These are phyloP conservation scores for Gaultheria prostrata DNA, from an alignment of 148 eudicot genomes.

Conservation along the genomic window DNA sequence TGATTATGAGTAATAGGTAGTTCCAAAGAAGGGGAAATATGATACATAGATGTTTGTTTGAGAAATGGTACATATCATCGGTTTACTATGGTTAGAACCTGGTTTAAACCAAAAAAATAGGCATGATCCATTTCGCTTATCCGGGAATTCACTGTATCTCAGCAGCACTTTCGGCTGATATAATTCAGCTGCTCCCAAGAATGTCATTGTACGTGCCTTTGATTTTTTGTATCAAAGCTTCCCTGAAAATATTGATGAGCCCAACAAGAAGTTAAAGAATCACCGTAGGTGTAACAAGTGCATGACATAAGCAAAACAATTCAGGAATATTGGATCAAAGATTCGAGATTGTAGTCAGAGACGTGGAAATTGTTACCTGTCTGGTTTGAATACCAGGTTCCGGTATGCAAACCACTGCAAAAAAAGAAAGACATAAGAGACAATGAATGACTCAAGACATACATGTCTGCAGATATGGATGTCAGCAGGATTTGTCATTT, in stretches of 20 bases:
- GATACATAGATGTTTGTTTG: not conserved
- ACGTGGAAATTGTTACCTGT: slow-evolving; percentile 48
- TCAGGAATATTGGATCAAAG: not conserved
- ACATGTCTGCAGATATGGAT: not conserved
- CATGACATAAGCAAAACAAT: no score
- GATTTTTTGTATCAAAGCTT: slow-evolving; percentile 65
- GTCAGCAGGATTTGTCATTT: not conserved
- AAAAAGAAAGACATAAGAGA: not conserved
- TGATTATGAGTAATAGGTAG: not conserved
- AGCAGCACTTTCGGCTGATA: slow-evolving; percentile 8
- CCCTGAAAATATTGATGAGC: slow-evolving; percentile 40
- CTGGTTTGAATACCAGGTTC: slow-evolving; percentile 69
- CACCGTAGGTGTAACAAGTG: not conserved
- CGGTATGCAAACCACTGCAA: slow-evolving; percentile 88
- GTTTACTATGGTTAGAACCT: slow-evolving; percentile 28
- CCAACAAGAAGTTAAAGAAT: not conserved
- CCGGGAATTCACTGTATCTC: slow-evolving; percentile 24
- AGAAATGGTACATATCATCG: slow-evolving; percentile 21
- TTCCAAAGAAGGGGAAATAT: not conserved
- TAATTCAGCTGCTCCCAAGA: slow-evolving; percentile 57
- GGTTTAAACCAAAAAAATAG: slow-evolving; percentile 17
- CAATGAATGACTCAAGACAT: not conserved
- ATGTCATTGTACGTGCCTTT: slow-evolving; percentile 61
- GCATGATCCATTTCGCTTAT: slow-evolving; percentile 2
- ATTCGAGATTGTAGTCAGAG: not conserved